Evolutionary conservation across 2,329 filamentous ascomycete genomes (phyloP).

Genomic region (Penicillium expansum): DNA sequence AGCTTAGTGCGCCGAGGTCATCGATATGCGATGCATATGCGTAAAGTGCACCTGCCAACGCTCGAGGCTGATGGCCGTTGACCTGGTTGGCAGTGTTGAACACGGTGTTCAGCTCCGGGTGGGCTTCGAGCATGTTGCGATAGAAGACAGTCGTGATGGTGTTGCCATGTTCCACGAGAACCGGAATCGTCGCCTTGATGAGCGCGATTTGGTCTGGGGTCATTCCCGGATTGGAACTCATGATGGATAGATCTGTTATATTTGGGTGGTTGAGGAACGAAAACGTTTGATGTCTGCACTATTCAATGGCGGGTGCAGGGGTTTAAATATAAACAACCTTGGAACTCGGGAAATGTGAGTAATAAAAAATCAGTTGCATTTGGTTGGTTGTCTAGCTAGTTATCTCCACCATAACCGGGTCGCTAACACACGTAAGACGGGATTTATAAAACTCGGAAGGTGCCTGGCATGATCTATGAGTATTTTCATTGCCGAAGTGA

Average conservation of each 20-base stretch:
- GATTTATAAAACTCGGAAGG: background rate
- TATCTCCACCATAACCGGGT: slow-evolving; percentile 3
- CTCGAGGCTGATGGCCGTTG: slow-evolving; percentile 66
- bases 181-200: slow-evolving; percentile 69
- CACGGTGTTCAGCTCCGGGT: slow-evolving; percentile 65
- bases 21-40: slow-evolving; percentile 71
- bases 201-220: slow-evolving; percentile 57
- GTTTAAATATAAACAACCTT: background rate
- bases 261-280: background rate
- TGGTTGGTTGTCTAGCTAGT: slow-evolving; percentile 4
- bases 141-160: slow-evolving; percentile 72
- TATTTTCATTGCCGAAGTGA: background rate
- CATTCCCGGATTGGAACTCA: slow-evolving; percentile 18
- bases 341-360: background rate
- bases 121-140: slow-evolving; percentile 61
- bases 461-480: background rate
- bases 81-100: slow-evolving; percentile 71
- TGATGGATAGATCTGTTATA: slow-evolving; percentile 1
- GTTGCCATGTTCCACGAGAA: slow-evolving; percentile 65
- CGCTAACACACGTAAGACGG: background rate
- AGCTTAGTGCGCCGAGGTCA: slow-evolving; percentile 59
- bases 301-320: background rate
- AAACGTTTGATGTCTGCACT: background rate
- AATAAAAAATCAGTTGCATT: background rate
- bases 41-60: slow-evolving; percentile 66